Evolutionary conservation across 306 rosid genomes (phyloP), one percentile per base, ranked within the genome.

Genomic region (cucumber (Cucumis sativus)): DNA sequence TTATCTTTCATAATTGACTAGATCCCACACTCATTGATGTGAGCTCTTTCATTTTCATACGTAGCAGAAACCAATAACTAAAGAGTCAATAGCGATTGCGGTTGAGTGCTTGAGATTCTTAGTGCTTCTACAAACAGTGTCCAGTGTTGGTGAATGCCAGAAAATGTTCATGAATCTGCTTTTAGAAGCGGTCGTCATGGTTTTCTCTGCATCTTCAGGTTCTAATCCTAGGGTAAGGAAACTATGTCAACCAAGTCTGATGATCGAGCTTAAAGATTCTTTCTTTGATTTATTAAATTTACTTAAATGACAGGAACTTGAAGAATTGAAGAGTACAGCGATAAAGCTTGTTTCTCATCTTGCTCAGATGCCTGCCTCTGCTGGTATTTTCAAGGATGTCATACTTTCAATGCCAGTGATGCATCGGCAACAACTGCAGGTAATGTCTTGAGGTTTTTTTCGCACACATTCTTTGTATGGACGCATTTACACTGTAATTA

Each of bases 371-470:
- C 97, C 96, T 85, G 86, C 97, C 33, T 90, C 96, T 4, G 97
- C 98, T 35, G 80, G 84, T 76, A 86, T 84, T 87, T 95, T 95
- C 90, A 95, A 85, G 91, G 93, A 95, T 73, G 91, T 84, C 75
- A 79, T 95, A 72, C 84, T 90, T 83, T 92, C 98, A 79, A 92
- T 95, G 96, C 93, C 97, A 81, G 86, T 89, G 62, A 74, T 84
- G 75, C 98, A 90, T 77, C 89, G 97, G 71, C 96, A 95, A 78
- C 93, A 92, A 82, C 92, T 95, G 52, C 98, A 95, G 97, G 98
- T 92, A 65, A 65, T 78, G 70, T 75, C 21, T 43, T 61, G 39
- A 45, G 5, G 17, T 56, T 6, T 66, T 15, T 10, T 76, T 28
- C 8, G 43, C 61, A 35, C 35, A 20, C 21, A 49, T 40, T 75